Conservation (phyloP, 1,284 basidiomycete species). For the Puccinia coronata region DNA sequence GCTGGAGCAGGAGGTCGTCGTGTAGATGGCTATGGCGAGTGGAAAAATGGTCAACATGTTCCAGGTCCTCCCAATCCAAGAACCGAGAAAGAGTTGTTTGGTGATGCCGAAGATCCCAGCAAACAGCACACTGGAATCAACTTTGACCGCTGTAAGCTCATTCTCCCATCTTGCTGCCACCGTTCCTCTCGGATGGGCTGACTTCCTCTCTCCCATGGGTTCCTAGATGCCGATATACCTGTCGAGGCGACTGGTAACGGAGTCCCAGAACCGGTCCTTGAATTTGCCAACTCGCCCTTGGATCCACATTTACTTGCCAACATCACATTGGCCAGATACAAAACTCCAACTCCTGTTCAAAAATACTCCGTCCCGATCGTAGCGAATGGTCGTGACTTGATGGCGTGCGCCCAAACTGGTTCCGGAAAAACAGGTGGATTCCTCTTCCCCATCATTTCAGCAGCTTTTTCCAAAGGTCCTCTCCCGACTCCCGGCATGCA, state of each 20-base stretch:
- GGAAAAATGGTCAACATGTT: constrained; percentile 87
- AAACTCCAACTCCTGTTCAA: constrained; percentile 95
- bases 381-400: constrained; percentile 83
- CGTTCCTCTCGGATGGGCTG: background rate
- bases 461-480: constrained; percentile 84
- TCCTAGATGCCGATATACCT: constrained; percentile 84
- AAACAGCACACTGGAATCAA: constrained; percentile 94
- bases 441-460: constrained; percentile 97
- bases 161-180: background rate
- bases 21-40: constrained; percentile 66
- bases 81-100: constrained; percentile 93
- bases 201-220: constrained; percentile 61
- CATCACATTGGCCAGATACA: constrained; percentile 88
- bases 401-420: constrained; percentile 96
- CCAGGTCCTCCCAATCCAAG: constrained; percentile 77
- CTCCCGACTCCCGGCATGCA: constrained; percentile 64
- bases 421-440: constrained; percentile 99
- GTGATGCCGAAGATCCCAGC: constrained; percentile 74
- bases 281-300: constrained; percentile 85
- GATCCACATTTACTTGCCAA: constrained; percentile 93
- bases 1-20: constrained; percentile 54
- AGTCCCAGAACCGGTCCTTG: constrained; percentile 86
- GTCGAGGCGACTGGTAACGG: constrained; percentile 95
- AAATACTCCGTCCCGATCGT: constrained; percentile 99
- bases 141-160: constrained; percentile 80